phyloP scores from a whole-genome alignment of 768 basidiomycete species.

The Tylopilus rubrobrunneus region DNA sequence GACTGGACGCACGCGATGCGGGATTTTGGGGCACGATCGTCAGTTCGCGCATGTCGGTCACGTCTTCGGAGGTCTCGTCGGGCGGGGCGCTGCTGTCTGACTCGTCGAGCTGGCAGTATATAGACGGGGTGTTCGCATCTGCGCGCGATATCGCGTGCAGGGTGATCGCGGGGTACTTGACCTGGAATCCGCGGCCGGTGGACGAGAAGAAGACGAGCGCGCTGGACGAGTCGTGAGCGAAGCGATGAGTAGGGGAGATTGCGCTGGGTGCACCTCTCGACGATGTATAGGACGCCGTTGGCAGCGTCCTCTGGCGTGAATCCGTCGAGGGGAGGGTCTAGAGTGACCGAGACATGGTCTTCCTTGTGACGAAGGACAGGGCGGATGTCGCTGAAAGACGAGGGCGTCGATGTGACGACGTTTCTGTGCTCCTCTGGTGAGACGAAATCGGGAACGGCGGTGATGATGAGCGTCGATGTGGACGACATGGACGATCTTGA shows the following conservation, averaged over 20 bases:
- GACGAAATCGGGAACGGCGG: slow-evolving; percentile 41
- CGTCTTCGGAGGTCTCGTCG: slow-evolving; percentile 34
- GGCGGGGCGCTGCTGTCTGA: slow-evolving; percentile 32
- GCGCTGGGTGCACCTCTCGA: slow-evolving; percentile 64
- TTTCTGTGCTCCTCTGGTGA: slow-evolving; percentile 64
- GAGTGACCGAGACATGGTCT: slow-evolving; percentile 59
- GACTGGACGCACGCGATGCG: slow-evolving; percentile 51
- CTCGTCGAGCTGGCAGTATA: slow-evolving; percentile 95
- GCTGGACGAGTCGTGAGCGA: slow-evolving; percentile 35
- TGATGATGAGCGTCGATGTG: slow-evolving; percentile 31
- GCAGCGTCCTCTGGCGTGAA: slow-evolving; percentile 50
- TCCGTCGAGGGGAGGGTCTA: slow-evolving; percentile 66
- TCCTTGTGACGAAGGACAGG: slow-evolving; percentile 76
- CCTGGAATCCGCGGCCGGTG: slow-evolving; percentile 70
- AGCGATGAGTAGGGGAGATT: slow-evolving; percentile 2
- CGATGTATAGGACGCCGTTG: slow-evolving; percentile 73
- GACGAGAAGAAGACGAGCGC: slow-evolving; percentile 74
- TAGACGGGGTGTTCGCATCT: slow-evolving; percentile 51
- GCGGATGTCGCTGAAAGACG: slow-evolving; percentile 81
- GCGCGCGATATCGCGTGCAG: slow-evolving; percentile 88
- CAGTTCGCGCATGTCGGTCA: slow-evolving; percentile 72
- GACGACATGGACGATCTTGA: neutral
- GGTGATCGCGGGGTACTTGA: slow-evolving; percentile 87
- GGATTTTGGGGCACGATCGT: slow-evolving; percentile 63
- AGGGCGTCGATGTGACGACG: slow-evolving; percentile 75